A percentile compares a stretch with the other conserved stretches of the same genome.
These are phyloP conservation scores for Botrytis fragariae DNA, from an alignment of 2,329 filamentous ascomycete genomes.

Conservation along the genomic window DNA sequence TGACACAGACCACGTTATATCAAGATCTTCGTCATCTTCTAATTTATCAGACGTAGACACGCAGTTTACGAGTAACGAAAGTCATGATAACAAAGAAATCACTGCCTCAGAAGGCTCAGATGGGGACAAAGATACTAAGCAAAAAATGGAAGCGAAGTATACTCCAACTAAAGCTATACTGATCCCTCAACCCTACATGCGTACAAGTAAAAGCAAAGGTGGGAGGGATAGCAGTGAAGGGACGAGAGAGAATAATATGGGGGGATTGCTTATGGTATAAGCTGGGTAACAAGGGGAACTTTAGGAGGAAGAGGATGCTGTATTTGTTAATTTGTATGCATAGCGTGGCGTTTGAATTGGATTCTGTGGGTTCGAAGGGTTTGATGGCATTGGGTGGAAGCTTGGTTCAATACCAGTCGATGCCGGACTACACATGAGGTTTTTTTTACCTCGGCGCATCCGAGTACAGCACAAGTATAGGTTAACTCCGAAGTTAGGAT, in stretches of 20 bases:
- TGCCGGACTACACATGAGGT: not conserved
- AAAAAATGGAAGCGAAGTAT: not conserved
- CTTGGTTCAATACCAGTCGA: not conserved
- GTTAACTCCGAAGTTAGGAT: not conserved
- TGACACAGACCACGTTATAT: not conserved
- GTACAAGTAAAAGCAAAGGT: not conserved
- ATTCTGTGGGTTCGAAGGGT: not conserved
- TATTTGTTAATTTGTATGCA: slow-evolving; percentile 6
- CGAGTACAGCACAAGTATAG: not conserved
- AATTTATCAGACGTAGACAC: not conserved
- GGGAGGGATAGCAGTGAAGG: slow-evolving; percentile 4
- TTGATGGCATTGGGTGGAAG: not conserved
- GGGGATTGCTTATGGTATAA: slow-evolving; percentile 7
- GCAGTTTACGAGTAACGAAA: not conserved
- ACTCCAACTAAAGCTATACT: slow-evolving; percentile 7
- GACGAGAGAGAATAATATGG: not conserved
- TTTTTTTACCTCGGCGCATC: not conserved
- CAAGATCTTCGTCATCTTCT: not conserved
- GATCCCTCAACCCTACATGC: not conserved
- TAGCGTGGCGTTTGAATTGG: slow-evolving; percentile 14
- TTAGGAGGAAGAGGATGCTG: not conserved
- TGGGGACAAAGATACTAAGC: not conserved
- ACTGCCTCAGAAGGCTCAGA: not conserved
- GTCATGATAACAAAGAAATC: not conserved
- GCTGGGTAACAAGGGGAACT: not conserved